Conservation (phyloP, 257 asterid genomes). For the Solanum okadae region DNA sequence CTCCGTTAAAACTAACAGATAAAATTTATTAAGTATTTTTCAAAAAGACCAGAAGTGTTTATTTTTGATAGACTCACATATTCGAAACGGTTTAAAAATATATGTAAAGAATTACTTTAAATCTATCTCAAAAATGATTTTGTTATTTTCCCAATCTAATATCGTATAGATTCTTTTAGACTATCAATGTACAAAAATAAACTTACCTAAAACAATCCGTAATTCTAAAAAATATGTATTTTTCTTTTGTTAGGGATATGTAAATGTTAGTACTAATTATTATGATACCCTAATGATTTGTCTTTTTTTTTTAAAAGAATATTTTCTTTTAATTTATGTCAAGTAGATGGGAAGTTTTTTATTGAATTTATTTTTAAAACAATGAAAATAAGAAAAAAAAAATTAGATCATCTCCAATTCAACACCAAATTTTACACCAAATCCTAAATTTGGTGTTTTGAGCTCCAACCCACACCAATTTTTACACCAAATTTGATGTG, state of each 20-base stretch:
- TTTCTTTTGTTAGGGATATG: neutral
- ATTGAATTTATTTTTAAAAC: neutral
- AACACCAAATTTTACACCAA: too few relatives aligned
- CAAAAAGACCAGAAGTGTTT: neutral
- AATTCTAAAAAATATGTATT: neutral
- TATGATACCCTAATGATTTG: neutral
- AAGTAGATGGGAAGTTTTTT: constrained; percentile 23
- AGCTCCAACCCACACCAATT: too few relatives aligned
- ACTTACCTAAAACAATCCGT: neutral
- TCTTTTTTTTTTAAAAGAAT: neutral
- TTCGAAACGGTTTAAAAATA: neutral
- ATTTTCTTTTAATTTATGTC: neutral
- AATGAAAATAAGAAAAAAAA: neutral
- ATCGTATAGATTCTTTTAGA: neutral
- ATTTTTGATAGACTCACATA: neutral
- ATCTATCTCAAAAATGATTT: neutral
- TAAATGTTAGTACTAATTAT: neutral
- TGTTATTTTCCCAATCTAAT: neutral
- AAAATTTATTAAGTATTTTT: neutral
- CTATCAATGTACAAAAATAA: neutral
- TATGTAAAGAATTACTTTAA: neutral
- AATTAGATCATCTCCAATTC: too few relatives aligned
- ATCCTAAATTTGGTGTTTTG: too few relatives aligned
- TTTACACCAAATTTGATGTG: too few relatives aligned
- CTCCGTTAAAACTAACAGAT: neutral